These are phyloP conservation scores for Plasmodium yoelii DNA, from an alignment of 169 alveolate genomes.

Conservation along the genomic window DNA sequence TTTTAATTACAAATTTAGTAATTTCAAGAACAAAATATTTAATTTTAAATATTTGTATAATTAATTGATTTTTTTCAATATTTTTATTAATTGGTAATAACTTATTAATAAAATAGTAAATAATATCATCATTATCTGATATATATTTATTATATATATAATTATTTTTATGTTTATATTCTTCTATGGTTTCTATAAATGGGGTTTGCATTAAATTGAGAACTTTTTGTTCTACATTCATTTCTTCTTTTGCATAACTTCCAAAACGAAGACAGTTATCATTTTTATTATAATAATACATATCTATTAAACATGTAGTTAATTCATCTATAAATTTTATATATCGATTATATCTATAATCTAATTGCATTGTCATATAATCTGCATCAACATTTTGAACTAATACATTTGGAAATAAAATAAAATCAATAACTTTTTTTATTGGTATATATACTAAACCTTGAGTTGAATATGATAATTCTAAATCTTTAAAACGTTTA, in stretches of 20 bases:
- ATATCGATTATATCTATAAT: conserved; percentile 9
- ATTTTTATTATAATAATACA: conserved; percentile 23
- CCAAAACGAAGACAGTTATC: conserved; percentile 24
- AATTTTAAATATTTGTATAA: conserved; percentile 14
- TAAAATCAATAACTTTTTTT: conserved; percentile 10
- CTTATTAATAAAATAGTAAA: conserved; percentile 24
- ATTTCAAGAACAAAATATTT: conserved; percentile 39
- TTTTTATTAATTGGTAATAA: conserved; percentile 3
- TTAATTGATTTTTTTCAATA: conserved; percentile 1
- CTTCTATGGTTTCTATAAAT: neutral
- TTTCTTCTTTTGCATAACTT: conserved; percentile 1
- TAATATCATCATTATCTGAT: conserved; percentile 5
- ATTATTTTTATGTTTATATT: neutral
- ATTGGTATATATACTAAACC: conserved; percentile 13
- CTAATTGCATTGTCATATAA: neutral
- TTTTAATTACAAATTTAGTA: conserved; percentile 21
- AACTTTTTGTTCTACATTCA: conserved; percentile 14
- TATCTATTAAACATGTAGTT: conserved; percentile 22
- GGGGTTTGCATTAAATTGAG: conserved; percentile 37
- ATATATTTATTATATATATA: conserved; percentile 1
- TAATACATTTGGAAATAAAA: neutral
- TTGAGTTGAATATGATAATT: conserved; percentile 26
- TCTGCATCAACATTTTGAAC: conserved; percentile 9
- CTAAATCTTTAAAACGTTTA: conserved; percentile 5
- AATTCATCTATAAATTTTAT: neutral